phyloP scores from a whole-genome alignment of 108 stramenopile genomes.

The Fistulifera pelliculosa region DNA sequence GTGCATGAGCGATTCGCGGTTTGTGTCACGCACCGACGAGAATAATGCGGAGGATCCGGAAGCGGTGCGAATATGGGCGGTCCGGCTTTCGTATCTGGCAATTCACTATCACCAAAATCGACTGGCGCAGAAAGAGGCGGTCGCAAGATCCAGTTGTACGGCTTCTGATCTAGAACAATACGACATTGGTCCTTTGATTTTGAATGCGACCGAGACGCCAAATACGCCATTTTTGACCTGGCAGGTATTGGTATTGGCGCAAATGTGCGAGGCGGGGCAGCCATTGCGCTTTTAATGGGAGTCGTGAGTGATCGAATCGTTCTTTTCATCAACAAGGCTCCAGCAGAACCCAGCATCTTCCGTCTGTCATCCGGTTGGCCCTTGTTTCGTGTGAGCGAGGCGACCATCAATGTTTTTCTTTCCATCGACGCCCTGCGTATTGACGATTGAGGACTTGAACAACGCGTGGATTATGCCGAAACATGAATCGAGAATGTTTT shows the following conservation, averaged over 20 bases:
- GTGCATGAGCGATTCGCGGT: conserved; percentile 18
- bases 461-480: conserved; percentile 1
- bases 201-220: conserved; percentile 20
- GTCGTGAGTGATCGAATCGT: conserved; percentile 13
- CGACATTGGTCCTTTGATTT: conserved; percentile 16
- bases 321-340: conserved; percentile 7
- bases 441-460: conserved; percentile 10
- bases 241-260: conserved; percentile 15
- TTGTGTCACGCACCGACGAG: background rate
- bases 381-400: conserved; percentile 16
- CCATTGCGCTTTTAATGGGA: conserved; percentile 13
- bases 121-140: conserved; percentile 23
- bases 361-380: conserved; percentile 1
- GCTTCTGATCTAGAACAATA: background rate
- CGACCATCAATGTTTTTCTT: conserved; percentile 20
- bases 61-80: conserved; percentile 17
- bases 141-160: conserved; percentile 3
- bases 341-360: conserved; percentile 8
- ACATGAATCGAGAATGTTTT: background rate
- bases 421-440: conserved; percentile 14
- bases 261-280: conserved; percentile 4
- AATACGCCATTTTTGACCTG: conserved; percentile 11
- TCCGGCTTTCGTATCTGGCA: conserved; percentile 28
- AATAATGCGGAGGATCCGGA: background rate
- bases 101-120: conserved; percentile 32